A percentile compares a stretch with the other conserved stretches of the same genome.
Conservation (phyloP, 106 monocot genomes). For the Alisma plantagoaquatica region DNA sequence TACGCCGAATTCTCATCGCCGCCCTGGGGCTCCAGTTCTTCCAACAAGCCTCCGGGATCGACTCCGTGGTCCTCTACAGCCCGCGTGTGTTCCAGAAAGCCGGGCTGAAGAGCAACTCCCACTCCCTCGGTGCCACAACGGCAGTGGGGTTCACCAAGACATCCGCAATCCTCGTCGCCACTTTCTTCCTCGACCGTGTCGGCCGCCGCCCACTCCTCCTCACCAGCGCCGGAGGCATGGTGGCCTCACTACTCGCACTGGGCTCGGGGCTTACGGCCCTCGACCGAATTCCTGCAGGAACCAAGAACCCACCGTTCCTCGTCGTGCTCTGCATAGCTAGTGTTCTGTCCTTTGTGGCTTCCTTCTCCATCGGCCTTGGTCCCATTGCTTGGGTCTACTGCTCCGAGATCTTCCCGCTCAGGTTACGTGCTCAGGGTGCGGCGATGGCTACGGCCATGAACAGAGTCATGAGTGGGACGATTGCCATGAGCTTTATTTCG, state of each 20-base stretch:
- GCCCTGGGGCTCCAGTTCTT: constrained; percentile 64
- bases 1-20: constrained; percentile 38
- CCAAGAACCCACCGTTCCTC: no score
- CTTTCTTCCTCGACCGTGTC: constrained; percentile 25
- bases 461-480: constrained; percentile 19
- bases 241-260: constrained; percentile 21
- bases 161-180: constrained; percentile 36
- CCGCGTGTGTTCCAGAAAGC: constrained; percentile 39
- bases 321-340: constrained; percentile 3
- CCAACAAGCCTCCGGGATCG: constrained; percentile 60
- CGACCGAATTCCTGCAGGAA: no score
- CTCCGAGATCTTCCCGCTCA: constrained; percentile 45
- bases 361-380: constrained; percentile 36
- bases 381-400: constrained; percentile 44
- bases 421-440: constrained; percentile 25
- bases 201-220: constrained; percentile 37
- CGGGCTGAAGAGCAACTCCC: constrained; percentile 15
- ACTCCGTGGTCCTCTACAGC: constrained; percentile 44
- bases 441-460: constrained; percentile 29
- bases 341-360: constrained; percentile 17
- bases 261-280: constrained; percentile 13
- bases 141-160: constrained; percentile 35
- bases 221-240: constrained; percentile 29
- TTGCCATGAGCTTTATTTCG: constrained; percentile 42
- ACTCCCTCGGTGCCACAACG: constrained; percentile 31